Base-by-base conservation (phyloP, 371 early-diverging fungal genomes). In the Rhizopus sp. region DNA sequence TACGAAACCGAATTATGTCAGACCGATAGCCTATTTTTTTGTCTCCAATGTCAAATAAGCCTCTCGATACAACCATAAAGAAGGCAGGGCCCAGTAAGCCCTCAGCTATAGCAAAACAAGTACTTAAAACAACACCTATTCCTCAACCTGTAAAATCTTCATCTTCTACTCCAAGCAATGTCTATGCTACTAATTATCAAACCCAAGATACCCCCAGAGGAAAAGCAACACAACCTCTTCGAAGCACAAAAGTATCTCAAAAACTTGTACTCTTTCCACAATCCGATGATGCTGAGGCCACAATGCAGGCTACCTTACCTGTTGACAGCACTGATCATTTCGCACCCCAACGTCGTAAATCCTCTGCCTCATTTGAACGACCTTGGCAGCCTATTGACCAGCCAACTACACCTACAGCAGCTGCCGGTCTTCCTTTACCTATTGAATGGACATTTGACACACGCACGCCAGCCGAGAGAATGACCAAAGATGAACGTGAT, bases 201-300 rank as follows among this genome's bases (percentile, higher is more conserved):
- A 46, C 16, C 7, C 29, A 29, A 9, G 46, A 46, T n/a, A 29
- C 23, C 29, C 39, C 42, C 32, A 56, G 66, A 47, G 64, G 61
- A 34, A 79, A 74, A 48, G 52, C 63, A 16, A 75, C 77, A 55
- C 80, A 82, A 31, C 89, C 88, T 7, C 78, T 84, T 35, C 83
- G 96, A 64, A 95, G 94, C 7, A 93, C 93, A 17, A 95, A 94
- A 70, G 85, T 88, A 17, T 88, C 91, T 17, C 94, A 94, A 65
- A 97, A 97, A 76, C 81, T 96, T 4, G 89, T 91, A 0, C 71
- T 97, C 34, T 89, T 97, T 53, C 96, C 97, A 10, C 91, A 90
- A 8, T 54, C 68, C n/a, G 72, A 75, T 10, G 53, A 60, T 38
- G 57, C 57, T 15, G 70, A 67, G 30, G 60, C 70, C 1, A 60